Base-by-base conservation (phyloP, 176 grass and related monocot species). In the Carex pumila region DNA sequence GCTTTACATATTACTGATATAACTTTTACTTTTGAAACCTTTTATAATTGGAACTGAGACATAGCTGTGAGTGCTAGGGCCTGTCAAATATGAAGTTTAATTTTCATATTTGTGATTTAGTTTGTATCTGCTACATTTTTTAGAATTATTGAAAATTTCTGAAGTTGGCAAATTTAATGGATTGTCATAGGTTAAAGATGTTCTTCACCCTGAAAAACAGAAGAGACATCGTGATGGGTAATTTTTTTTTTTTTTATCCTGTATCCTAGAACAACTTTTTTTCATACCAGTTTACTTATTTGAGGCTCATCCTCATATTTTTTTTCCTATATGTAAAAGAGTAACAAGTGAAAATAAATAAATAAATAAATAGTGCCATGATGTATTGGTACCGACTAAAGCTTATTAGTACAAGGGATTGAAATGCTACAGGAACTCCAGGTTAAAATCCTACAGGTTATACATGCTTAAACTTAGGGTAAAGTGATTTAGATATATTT, bases 201-300 rank as follows among this genome's bases (percentile, higher is more conserved):
- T 90, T 71, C 93, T 90, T 63, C 54, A 55, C 53, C 76, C 82
- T 7, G 29, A 61, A 50, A 93, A 85, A 43, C 87, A 84, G n/a
- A 99, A 95, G 83, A 99, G 96, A 77, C 83, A 93, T 65, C 93
- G 96, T 71, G 93, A 91, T 84, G 96, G 96, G 93, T 98, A 92
- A 31, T 11, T 11, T 87, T 18, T 70, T 54, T 18, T 70, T 54
- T 50, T 36, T 71, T 17, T 87, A 66, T 84, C 22, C 2, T n/a
- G 12, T 79, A 15, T 58, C 30, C n/a, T 25, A 7, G 12, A 58
- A 31, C 2, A 15, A 43, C 10, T 63, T 62, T 21, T 11, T 34
- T 56, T 81, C 18, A 71, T 67, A 37, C 65, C 65, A 67, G 13
- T 34, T 79, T 21, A 57, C 29, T 57, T 79, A 8, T 31, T 79